Percentiles rank a stretch among this genome's conserved stretches.
These are phyloP conservation scores for Sclerotinia nivalis DNA, from an alignment of 2,329 filamentous ascomycete species.

Conservation along the genomic window DNA sequence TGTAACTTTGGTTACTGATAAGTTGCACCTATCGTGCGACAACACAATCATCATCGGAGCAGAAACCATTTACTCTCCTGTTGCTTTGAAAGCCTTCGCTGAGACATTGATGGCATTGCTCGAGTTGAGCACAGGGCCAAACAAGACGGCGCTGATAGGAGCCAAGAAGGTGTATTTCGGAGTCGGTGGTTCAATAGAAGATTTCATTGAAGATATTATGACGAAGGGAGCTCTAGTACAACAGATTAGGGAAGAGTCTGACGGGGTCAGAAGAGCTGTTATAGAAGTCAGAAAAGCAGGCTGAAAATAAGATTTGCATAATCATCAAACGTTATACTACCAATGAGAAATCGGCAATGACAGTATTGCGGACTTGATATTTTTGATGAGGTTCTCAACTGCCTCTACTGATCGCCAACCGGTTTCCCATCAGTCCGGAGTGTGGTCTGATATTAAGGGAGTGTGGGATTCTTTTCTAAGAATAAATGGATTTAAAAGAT, in stretches of 20 bases:
- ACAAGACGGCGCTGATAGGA: constrained; percentile 60
- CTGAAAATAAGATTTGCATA: background rate
- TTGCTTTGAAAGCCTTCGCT: constrained; percentile 67
- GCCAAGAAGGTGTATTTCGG: constrained; percentile 84
- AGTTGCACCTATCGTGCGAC: constrained; percentile 35
- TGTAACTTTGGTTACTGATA: constrained; percentile 53
- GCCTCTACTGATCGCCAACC: background rate
- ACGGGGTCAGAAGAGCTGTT: constrained; percentile 62
- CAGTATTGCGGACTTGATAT: background rate
- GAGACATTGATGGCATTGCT: constrained; percentile 64
- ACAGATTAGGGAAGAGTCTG: constrained; percentile 57
- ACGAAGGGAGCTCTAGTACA: constrained; percentile 51
- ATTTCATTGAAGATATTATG: constrained; percentile 60
- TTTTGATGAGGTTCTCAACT: background rate
- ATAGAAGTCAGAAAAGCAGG: constrained; percentile 44
- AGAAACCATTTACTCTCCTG: constrained; percentile 82
- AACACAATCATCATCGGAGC: constrained; percentile 63
- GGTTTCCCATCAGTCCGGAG: background rate
- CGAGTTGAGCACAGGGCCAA: constrained; percentile 42
- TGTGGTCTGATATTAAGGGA: background rate
- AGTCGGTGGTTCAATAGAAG: constrained; percentile 78
- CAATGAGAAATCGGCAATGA: background rate
- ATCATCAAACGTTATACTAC: background rate
- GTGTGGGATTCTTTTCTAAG: no score
- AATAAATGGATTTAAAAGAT: fast-evolving